A percentile compares a stretch with the other conserved stretches of the same genome.
phyloP scores from a whole-genome alignment of 2,329 filamentous ascomycete genomes.

The Neofusicoccum laricinum region DNA sequence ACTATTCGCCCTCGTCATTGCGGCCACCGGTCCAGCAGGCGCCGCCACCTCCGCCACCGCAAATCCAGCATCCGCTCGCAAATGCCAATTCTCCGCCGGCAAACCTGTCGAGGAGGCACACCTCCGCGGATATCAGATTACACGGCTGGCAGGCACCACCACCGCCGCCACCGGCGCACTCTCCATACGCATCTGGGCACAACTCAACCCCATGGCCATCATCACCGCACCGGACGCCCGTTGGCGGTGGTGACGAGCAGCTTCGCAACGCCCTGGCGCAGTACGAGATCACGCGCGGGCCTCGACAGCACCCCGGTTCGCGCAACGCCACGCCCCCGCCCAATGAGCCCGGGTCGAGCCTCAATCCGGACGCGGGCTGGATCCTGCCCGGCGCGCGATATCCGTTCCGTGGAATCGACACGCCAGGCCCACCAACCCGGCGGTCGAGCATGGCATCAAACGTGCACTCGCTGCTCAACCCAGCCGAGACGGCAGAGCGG shows the following conservation, averaged over 20 bases:
- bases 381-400: slow-evolving; percentile 50
- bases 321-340: slow-evolving; percentile 53
- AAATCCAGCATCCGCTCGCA: slow-evolving; percentile 61
- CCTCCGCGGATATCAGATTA: slow-evolving; percentile 87
- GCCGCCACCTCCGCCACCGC: slow-evolving; percentile 64
- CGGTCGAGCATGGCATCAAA: slow-evolving; percentile 71
- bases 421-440: slow-evolving; percentile 60
- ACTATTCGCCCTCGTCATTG: slow-evolving; percentile 67
- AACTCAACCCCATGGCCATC: slow-evolving; percentile 64
- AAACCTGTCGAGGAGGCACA: slow-evolving; percentile 80
- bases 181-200: slow-evolving; percentile 65
- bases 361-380: slow-evolving; percentile 56
- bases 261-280: slow-evolving; percentile 65
- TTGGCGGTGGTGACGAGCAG: slow-evolving; percentile 66
- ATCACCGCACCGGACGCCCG: slow-evolving; percentile 54
- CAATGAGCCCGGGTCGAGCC: slow-evolving; percentile 47
- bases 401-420: slow-evolving; percentile 49
- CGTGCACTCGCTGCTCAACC: slow-evolving; percentile 65
- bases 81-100: slow-evolving; percentile 55
- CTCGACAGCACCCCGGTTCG: slow-evolving; percentile 46
- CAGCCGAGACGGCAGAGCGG: slow-evolving; percentile 64
- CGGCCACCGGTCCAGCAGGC: slow-evolving; percentile 67
- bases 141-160: slow-evolving; percentile 60
- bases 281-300: slow-evolving; percentile 61
- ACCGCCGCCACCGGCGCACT: slow-evolving; percentile 48